Evolutionary conservation across 2,329 filamentous ascomycete genomes (phyloP), one percentile per base, ranked within the genome.

Genomic region (Fusarium anthophilum): DNA sequence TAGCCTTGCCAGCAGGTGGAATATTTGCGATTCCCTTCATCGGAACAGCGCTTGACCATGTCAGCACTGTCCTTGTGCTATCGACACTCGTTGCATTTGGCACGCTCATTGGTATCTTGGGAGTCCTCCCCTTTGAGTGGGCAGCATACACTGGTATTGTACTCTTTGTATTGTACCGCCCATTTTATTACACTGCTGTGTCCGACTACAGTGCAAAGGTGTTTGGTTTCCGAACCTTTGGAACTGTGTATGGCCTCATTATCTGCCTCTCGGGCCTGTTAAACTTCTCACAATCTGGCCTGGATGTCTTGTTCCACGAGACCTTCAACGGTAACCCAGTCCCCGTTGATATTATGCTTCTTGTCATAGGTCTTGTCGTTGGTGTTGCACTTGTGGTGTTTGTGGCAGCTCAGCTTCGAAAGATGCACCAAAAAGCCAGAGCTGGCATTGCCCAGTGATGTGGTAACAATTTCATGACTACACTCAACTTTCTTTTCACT

Each of bases 191-290:
- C 84, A 97, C 94, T 1, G 91, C 94, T 13, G 93, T 98, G 66
- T 96, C 92, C 66, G 95, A 98, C 83, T 97, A 97, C 81, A 90
- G 91, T 26, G 94, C 94, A 69, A 97, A 97, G 83, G 94, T 98
- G 41, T 98, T 98, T 80, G 95, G 95, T 22, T 97, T 97, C 83
- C 88, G 91, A 69, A 97, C 94, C 0, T 98, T 98, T 76, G 95
- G 95, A 51, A 97, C 94, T 65, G 94, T 98, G n/a, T 98, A 98
- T 82, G 95, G 95, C 17, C 87, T 95, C 26, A 93, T 97, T 74
- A 97, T 98, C 76, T 97, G 94, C 82, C 84, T 96, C 4, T 92
- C 94, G 1, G 95, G 95, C 1, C 81, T 98, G 2, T 88, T 95
- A 78, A 97, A 97, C 82, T 95, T 98, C 79, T 90, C 90, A 3